These are phyloP conservation scores for Eragrostis tef DNA, from an alignment of 202 grass and related monocot species.

Conservation along the genomic window DNA sequence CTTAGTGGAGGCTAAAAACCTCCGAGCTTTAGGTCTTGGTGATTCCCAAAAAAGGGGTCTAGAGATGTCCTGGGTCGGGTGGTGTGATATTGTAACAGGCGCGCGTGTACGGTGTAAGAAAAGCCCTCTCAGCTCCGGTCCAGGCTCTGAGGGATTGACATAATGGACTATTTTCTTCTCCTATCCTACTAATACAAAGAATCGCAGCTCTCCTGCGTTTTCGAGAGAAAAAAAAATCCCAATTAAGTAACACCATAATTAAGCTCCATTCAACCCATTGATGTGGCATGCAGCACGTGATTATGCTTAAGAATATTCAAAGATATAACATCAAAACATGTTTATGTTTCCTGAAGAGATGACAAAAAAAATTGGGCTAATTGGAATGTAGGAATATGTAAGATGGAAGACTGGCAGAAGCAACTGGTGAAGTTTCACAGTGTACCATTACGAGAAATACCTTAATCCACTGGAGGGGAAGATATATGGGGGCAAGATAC, in stretches of 20 bases:
- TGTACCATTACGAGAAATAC: constrained; percentile 49
- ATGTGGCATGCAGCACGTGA: constrained; percentile 3
- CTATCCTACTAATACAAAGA: no score
- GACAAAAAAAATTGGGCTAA: constrained; percentile 20
- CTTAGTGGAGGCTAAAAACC: no score
- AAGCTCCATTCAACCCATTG: constrained; percentile 15
- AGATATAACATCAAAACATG: constrained; percentile 16
- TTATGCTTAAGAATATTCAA: constrained; percentile 25
- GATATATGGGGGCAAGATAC: constrained; percentile 44
- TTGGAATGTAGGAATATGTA: constrained; percentile 10
- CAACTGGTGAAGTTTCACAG: constrained; percentile 26
- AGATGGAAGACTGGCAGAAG: not conserved
- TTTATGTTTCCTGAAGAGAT: constrained; percentile 9
- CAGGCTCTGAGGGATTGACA: no score
- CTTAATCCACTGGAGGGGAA: constrained; percentile 51
- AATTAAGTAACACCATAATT: not conserved
- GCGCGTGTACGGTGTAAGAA: no score
- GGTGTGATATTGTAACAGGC: no score
- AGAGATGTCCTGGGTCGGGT: no score
- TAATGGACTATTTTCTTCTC: no score
- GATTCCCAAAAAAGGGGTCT: no score
- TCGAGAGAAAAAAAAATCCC: not conserved
- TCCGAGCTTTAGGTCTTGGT: no score
- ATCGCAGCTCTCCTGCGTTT: no score
- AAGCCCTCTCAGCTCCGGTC: no score